Conservation (phyloP, 495 filamentous ascomycete genomes). For the Poronia punctata region DNA sequence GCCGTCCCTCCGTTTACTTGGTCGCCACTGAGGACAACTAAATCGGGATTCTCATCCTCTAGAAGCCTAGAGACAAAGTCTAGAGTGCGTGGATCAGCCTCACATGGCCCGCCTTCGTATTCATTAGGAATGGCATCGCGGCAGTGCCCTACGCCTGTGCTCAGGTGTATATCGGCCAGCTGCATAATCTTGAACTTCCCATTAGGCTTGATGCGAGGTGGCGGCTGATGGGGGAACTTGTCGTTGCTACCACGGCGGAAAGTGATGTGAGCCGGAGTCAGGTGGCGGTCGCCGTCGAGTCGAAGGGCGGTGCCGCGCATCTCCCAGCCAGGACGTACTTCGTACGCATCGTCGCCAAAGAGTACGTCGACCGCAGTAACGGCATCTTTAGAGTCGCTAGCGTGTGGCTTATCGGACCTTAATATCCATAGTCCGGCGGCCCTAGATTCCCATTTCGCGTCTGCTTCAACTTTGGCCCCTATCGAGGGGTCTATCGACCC, state of each 20-base stretch:
- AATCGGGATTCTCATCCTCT: constrained; percentile 85
- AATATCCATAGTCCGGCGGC: constrained; percentile 82
- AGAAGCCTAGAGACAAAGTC: constrained; percentile 78
- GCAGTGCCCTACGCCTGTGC: constrained; percentile 78
- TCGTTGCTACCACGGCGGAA: constrained; percentile 62
- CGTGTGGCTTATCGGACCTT: constrained; percentile 64
- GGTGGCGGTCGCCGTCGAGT: constrained; percentile 54
- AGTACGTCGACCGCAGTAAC: constrained; percentile 85
- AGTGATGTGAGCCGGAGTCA: constrained; percentile 62
- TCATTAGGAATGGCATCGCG: constrained; percentile 73
- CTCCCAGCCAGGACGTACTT: constrained; percentile 77
- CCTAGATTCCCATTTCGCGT: constrained; percentile 75
- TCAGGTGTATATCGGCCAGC: constrained; percentile 82
- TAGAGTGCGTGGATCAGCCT: constrained; percentile 85
- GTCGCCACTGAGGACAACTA: constrained; percentile 87
- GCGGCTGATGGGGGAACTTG: constrained; percentile 56
- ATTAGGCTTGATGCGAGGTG: constrained; percentile 71
- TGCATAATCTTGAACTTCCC: constrained; percentile 98
- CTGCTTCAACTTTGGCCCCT: constrained; percentile 46
- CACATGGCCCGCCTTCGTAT: constrained; percentile 67
- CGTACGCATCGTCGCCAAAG: constrained; percentile 89
- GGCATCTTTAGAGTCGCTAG: constrained; percentile 67
- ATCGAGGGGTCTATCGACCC: constrained; percentile 63
- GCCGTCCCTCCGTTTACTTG: constrained; percentile 93
- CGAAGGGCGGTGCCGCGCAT: constrained; percentile 63